phyloP scores from a whole-genome alignment of 2,329 filamentous ascomycete species.

The Penicillium sp. region DNA sequence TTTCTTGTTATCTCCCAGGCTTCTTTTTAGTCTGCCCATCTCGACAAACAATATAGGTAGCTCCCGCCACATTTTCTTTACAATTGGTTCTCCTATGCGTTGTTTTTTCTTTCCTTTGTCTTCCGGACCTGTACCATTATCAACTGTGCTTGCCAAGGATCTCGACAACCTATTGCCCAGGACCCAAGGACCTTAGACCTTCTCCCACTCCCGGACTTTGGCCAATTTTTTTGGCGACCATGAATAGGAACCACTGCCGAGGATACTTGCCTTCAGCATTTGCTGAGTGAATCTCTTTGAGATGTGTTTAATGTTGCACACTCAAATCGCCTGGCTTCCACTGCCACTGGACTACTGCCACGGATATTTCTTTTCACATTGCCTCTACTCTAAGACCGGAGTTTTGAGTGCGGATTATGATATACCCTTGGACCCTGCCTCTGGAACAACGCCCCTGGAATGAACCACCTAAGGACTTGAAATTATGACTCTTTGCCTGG shows the following conservation, averaged over 20 bases:
- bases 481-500: constrained; percentile 12
- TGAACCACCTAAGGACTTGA: constrained; percentile 7
- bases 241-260: constrained; percentile 21
- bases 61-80: constrained; percentile 31
- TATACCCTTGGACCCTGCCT: constrained; percentile 8
- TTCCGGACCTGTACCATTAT: constrained; percentile 19
- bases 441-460: constrained; percentile 8
- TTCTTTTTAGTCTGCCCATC: constrained; percentile 20
- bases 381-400: constrained; percentile 24
- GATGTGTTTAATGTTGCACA: constrained; percentile 37
- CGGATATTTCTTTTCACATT: constrained; percentile 15
- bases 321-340: constrained; percentile 16
- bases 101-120: constrained; percentile 12
- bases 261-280: constrained; percentile 24
- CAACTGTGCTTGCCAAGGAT: constrained; percentile 10
- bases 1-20: constrained; percentile 26
- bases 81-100: constrained; percentile 18
- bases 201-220: constrained; percentile 12
- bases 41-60: constrained; percentile 36
- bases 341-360: constrained; percentile 16
- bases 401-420: constrained; percentile 20
- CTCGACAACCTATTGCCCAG: constrained; percentile 8
- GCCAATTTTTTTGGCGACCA: constrained; percentile 16
- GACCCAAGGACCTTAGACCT: constrained; percentile 16
- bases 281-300: constrained; percentile 31